Base-by-base conservation (phyloP, 2,329 filamentous ascomycete species). In the Orbilia quercus region DNA sequence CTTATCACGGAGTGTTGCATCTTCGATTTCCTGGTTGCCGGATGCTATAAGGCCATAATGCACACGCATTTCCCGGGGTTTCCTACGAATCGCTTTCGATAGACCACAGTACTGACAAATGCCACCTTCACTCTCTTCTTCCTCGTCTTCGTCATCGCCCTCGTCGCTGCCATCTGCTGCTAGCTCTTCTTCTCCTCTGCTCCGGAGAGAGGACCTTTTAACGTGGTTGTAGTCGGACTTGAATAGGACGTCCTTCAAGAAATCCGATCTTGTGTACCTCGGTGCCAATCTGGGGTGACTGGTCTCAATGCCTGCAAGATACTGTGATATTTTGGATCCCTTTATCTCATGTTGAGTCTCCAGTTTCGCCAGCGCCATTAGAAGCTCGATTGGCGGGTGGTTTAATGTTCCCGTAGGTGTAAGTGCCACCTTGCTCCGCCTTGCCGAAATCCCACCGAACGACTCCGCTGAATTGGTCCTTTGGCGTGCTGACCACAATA, bases 21-120 rank as follows among this genome's bases (percentile, higher is more conserved):
- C 57, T 31, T 75, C 59, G 20, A 75, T 71, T 9, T 70, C 70
- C n/a, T 53, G 44, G 6, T 67, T 59, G 1, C 63, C 63, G 22
- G 63, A 67, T 1, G 28, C 54, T 6, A 67, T 67, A 6, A 67
- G n/a, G 11, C 72, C 48, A 23, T 44, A 71, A 28, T 65, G 65
- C 12, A 63, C 36, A 7, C 40, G 23, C 5, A 42, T 18, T 9
- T 51, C 59, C 34, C 31, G 23, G 1, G 38, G 18, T 12, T 54
- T 42, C 44, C 53, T 16, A 11, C 20, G 23, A 7, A 50, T 16
- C 7, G 18, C 20, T 23, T 42, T 34, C 22, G 55, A 42, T 14
- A 31, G 12, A 20, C 31, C 53, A 12, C 53, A 58, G 16, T n/a
- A 45, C 16, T 31, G 20, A 38, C 53, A 45, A 18, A 16, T 28